phyloP scores from a whole-genome alignment of 148 eudicot genomes.

The Rhododendron henanense region DNA sequence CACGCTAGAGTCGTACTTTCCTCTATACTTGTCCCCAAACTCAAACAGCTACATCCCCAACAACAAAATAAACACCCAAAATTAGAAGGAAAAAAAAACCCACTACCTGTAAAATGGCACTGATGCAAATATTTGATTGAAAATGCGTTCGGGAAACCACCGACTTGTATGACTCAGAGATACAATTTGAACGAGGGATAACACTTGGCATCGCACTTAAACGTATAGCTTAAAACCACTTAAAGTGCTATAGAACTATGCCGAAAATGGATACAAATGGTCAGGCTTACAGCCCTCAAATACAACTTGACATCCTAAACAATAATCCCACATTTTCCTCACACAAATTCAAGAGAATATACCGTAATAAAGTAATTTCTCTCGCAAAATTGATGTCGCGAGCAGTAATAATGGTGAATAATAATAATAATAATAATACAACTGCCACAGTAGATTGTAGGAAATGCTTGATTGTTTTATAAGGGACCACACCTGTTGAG shows the following conservation, averaged over 20 bases:
- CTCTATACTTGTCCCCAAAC: constrained; percentile 74
- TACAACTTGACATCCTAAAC: not conserved
- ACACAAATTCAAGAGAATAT: not conserved
- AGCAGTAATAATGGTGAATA: not conserved
- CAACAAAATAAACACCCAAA: not conserved
- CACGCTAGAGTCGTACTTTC: constrained; percentile 60
- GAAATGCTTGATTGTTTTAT: not conserved
- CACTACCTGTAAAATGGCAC: too few species aligned
- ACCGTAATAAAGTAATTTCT: not conserved
- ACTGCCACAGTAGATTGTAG: not conserved
- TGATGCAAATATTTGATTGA: not conserved
- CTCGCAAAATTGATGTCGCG: not conserved
- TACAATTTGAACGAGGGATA: too few species aligned
- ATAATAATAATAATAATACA: not conserved
- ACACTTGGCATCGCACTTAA: not conserved
- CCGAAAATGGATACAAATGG: not conserved
- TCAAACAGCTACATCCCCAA: constrained; percentile 53
- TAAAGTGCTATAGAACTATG: not conserved
- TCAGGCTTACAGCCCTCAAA: not conserved
- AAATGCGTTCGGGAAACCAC: too few species aligned
- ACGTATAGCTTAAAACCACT: not conserved
- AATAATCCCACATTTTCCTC: not conserved
- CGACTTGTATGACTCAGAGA: too few species aligned
- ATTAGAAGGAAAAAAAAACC: not conserved
- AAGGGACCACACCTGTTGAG: constrained; percentile 49